Base-by-base conservation (phyloP, 202 grass and related monocot species). In the Elaeis oleifera region DNA sequence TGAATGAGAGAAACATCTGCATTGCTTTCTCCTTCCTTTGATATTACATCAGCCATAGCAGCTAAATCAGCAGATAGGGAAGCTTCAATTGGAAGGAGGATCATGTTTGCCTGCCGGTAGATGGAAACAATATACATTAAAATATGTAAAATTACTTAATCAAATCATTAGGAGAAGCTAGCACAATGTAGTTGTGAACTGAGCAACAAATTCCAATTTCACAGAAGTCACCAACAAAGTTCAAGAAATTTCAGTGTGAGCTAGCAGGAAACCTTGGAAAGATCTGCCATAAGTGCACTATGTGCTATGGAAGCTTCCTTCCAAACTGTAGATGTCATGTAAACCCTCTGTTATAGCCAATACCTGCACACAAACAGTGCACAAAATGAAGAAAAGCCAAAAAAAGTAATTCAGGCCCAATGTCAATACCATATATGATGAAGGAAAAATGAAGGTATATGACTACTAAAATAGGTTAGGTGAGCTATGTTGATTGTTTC, bases 311-410 rank as follows among this genome's bases (percentile, higher is more conserved):
- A 79, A 68, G 87, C 81, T 78, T 91, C 84, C 68, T 91, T 90
- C 84, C 63, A 96, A 72, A 63, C 65, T 70, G 66, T 85, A 89
- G 51, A 96, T 74, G 75, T 96, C 91, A 72, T 90, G 84, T 58
- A 96, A 79, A 57, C 81, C 87, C 70, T 96, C 91, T 72, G 79
- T 86, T 80, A 96, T 96, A 73, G 87, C 81, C 67, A 96, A 83
- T 66, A 96, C 84, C 91, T 96, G 60, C 32, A 96, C 62, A 85
- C 24, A 77, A 74, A 56, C 70, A 26, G 18, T 4, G 28, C 14
- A 77, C 2, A 31, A 80, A 77, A 76, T 81, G 15, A 81, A 60
- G 71, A 65, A 56, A 22, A 76, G 69, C 20, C 58, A 77, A 70
- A 84, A 59, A 4, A 64, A 55, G 22, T 5, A 24, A 69, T 50